Conservation (phyloP, 768 basidiomycete genomes). For the Guyanaporus albipodus region DNA sequence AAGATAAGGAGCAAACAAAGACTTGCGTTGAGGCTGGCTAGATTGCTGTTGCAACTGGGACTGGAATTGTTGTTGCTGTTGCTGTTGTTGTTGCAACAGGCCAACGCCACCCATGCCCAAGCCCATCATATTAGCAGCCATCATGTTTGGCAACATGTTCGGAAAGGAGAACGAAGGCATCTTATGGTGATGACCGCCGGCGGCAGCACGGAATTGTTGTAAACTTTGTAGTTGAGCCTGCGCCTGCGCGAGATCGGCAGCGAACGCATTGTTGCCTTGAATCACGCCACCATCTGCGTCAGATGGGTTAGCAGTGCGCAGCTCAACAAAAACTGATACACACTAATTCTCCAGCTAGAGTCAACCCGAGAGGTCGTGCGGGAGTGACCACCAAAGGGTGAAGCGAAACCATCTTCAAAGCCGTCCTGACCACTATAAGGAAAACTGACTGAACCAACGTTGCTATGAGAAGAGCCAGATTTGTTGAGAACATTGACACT, state of each 20-base stretch:
- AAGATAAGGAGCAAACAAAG: constrained; percentile 96
- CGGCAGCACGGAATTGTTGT: constrained; percentile 94
- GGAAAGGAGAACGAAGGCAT: constrained; percentile 98
- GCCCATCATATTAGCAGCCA: constrained; percentile 97
- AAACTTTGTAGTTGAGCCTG: constrained; percentile 95
- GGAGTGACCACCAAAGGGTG: constrained; percentile 64
- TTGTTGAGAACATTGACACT: constrained; percentile 92
- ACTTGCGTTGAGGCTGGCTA: constrained; percentile 92
- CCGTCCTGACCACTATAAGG: constrained; percentile 54
- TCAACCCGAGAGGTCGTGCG: constrained; percentile 73
- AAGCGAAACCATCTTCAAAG: constrained; percentile 79
- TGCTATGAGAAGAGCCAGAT: constrained; percentile 41
- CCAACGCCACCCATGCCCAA: constrained; percentile 78
- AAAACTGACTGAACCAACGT: constrained; percentile 48
- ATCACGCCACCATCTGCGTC: constrained; percentile 67
- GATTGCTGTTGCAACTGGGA: constrained; percentile 93
- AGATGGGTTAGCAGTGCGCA: constrained; percentile 8
- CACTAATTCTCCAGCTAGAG: constrained; percentile 87
- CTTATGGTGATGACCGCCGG: constrained; percentile 92
- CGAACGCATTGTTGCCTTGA: constrained; percentile 58
- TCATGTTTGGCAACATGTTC: constrained; percentile 96
- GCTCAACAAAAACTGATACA: constrained; percentile 28
- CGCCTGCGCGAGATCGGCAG: constrained; percentile 90
- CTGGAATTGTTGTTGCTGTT: constrained; percentile 71
- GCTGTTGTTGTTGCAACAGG: constrained; percentile 88